Conservation (phyloP, 1,284 basidiomycete genomes). For the Moesziomyces sp. region DNA sequence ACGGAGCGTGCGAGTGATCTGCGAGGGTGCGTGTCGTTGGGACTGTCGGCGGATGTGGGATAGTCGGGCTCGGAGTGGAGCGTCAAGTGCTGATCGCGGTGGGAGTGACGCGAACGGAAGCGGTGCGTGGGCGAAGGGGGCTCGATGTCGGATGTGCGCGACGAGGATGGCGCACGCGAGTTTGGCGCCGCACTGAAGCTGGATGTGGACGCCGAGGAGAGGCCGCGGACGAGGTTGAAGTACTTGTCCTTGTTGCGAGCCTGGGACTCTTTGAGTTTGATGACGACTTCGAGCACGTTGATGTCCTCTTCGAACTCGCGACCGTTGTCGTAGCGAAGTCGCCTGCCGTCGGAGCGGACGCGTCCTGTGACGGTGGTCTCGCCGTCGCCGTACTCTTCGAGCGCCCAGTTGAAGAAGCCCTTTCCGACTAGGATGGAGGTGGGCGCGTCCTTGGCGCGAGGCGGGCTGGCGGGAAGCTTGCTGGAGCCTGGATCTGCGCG, state of each 20-base stretch:
- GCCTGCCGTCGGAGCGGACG: slow-evolving; percentile 51
- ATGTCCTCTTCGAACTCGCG: slow-evolving; percentile 50
- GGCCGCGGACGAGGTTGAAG: slow-evolving; percentile 51
- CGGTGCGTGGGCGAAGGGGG: slow-evolving; percentile 16
- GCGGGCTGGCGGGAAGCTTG: slow-evolving; percentile 31
- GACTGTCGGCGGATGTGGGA: slow-evolving; percentile 16
- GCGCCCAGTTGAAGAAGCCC: slow-evolving; percentile 60
- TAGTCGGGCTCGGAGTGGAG: slow-evolving; percentile 47
- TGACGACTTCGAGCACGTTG: slow-evolving; percentile 61
- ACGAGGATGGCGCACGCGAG: slow-evolving; percentile 2
- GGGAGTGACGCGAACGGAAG: slow-evolving; percentile 21
- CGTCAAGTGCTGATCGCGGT: slow-evolving; percentile 20
- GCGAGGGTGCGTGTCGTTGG: slow-evolving; percentile 25
- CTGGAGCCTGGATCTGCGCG: slow-evolving; percentile 35
- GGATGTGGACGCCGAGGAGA: slow-evolving; percentile 20
- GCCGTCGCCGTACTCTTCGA: slow-evolving; percentile 64
- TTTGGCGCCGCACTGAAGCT: slow-evolving; percentile 20
- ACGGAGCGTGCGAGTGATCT: slow-evolving; percentile 21
- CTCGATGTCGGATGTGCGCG: slow-evolving; percentile 3
- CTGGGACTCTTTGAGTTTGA: slow-evolving; percentile 62
- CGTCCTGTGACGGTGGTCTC: slow-evolving; percentile 60
- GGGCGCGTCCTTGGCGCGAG: slow-evolving; percentile 22
- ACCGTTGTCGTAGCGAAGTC: slow-evolving; percentile 55
- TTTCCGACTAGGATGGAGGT: slow-evolving; percentile 61
- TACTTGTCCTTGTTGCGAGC: slow-evolving; percentile 58